Percentiles rank a stretch among this genome's conserved stretches.
phyloP scores from a whole-genome alignment of 495 filamentous ascomycete genomes.

The Bombardia bombarda region DNA sequence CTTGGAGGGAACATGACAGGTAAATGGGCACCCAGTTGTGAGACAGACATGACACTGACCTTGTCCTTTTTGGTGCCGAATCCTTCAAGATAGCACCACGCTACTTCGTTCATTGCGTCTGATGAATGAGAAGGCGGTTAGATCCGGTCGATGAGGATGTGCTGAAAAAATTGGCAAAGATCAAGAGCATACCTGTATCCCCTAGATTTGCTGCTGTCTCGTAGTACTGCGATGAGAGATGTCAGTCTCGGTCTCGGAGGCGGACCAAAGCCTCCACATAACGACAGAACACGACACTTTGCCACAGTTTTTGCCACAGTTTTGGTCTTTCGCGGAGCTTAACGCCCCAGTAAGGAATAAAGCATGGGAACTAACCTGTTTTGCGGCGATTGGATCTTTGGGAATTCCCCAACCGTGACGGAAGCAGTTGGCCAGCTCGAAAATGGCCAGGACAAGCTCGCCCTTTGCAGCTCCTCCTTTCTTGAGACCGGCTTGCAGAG shows the following conservation, averaged over 20 bases:
- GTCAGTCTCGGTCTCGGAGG: conserved; percentile 8
- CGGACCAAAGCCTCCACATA: not conserved
- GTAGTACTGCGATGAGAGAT: conserved; percentile 61
- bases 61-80: conserved; percentile 96
- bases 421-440: conserved; percentile 91
- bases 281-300: not conserved
- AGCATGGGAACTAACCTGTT: conserved; percentile 34
- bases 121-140: conserved; percentile 13
- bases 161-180: not conserved
- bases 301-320: not conserved
- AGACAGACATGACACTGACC: conserved; percentile 63
- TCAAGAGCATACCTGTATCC: conserved; percentile 53
- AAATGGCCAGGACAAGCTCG: conserved; percentile 95
- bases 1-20: too few relatives aligned
- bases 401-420: conserved; percentile 91
- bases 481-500: conserved; percentile 76
- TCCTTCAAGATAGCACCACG: conserved; percentile 92
- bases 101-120: conserved; percentile 97
- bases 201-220: conserved; percentile 94
- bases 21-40: too few relatives aligned
- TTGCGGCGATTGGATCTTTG: conserved; percentile 82
- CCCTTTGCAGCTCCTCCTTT: conserved; percentile 94
- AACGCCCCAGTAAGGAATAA: conserved; percentile 2
- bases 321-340: conserved; percentile 1
- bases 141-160: conserved; percentile 6